Evolutionary conservation across 1,284 basidiomycete genomes (phyloP), one percentile per base, ranked within the genome.

Genomic region (Puccinia hordei): DNA sequence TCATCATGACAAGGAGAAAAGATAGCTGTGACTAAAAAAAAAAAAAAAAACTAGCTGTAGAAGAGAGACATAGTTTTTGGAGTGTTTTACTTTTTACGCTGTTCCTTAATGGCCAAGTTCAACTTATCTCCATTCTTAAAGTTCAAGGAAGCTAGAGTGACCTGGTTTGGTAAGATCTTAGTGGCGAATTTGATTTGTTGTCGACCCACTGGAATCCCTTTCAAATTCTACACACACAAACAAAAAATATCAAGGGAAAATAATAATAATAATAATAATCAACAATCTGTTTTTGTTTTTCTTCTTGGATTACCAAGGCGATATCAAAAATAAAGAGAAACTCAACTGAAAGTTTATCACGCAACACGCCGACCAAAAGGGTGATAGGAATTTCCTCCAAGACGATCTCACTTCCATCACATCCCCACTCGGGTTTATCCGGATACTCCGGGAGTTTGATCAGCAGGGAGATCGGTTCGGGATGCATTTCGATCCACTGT

Each of bases 401-500:
- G 10, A 89, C 90, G 78, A 95, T 89, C 55, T 90, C 87, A 73
- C 88, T 88, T 0, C 95, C 95, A 83, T 96, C 90, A 79, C 97
- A 88, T 84, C 94, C 94, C 93, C 92, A 95, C 86, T 95, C 94
- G 0, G 94, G 91, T 85, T 92, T 93, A 51, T 91, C 90, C 0
- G 90, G 86, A 84, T 94, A 91, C 63, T 82, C 81, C 0, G 95
- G 94, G 81, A 98, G 88, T 85, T 95, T 93, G 6, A 97, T 88
- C 55, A 89, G 88, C 41, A 98, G 88, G 15, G 91, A 90, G 83
- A 97, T 93, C 12, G 94, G 92, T 83, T 94, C 91, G 49, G 93
- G 93, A 86, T 97, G 93, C 88, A 93, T 90, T 71, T 88, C 88
- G 83, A 93, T 90, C 94, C 94, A 97, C 85, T 95, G 92, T 80